Evolutionary conservation across 352 stramenopile species (phyloP), one percentile per base, ranked within the genome.

Genomic region (Globisporangium camurandrum): DNA sequence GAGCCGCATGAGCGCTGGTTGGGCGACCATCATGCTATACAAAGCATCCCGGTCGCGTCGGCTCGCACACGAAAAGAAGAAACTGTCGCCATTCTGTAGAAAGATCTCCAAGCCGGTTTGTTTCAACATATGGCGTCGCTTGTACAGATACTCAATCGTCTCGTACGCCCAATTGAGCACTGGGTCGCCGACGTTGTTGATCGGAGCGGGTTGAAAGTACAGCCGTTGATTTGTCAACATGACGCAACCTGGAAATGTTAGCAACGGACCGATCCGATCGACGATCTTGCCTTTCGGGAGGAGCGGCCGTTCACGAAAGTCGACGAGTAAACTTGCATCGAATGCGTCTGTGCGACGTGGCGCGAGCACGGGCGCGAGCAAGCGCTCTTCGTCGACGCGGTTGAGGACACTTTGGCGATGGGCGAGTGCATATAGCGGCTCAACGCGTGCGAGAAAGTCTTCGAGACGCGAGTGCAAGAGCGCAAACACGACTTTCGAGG

Each of bases 141-240:
- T 95, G 66, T 95, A 95, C 1, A 96, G 57, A 23, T 80, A 59
- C 19, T 78, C 69, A 37, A 97, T 66, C 12, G 62, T 64, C 1
- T 61, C 67, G 49, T 96, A 90, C 22, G 81, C 67, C 71, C 84
- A 97, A 19, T 89, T 81, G 12, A 95, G 56, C 9, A 95, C 82
- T 3, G 86, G 67, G 47, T 97, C 86, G 6, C 84, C 72, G 19
- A 96, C 79, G 46, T 97, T 97, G 55, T 97, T 97, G 11, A 97
- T 55, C 46, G 86, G 64, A 11, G 87, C 82, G 7, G 89, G 89
- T 57, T 97, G 86, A 51, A 97, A 97, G 56, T 97, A 97, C 11
- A 97, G 49, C 17, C 67, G 62, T 44, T 71, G 44, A 9, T 73
- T 66, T 55, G 80, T 76, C 45, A 97, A 69, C 81, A 97, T 95